Percentiles rank a stretch among this genome's conserved stretches.
Conservation (phyloP, 1,284 basidiomycete species). For the Meira nashicola region DNA sequence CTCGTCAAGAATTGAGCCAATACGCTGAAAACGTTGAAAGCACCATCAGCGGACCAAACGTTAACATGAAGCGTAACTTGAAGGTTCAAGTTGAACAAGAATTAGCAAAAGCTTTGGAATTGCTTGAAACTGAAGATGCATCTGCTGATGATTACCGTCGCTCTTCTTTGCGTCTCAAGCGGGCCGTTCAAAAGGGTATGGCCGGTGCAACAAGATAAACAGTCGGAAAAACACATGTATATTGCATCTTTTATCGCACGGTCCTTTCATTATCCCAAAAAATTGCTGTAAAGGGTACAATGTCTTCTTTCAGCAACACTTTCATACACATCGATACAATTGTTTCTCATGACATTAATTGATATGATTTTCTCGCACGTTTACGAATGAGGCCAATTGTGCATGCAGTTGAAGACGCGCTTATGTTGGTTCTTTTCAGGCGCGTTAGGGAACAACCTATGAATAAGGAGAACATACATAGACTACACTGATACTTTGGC, state of each 20-base stretch:
- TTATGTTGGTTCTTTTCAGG: no score
- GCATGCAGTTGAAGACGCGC: no score
- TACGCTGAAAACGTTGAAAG: constrained; percentile 52
- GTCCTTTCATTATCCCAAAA: not conserved
- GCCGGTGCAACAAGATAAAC: constrained; percentile 24
- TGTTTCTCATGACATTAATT: no score
- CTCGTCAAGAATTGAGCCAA: constrained; percentile 51
- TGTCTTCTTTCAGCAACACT: no score
- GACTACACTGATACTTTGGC: no score
- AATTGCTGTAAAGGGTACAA: no score
- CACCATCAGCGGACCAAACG: constrained; percentile 49
- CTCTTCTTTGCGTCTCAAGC: constrained; percentile 49
- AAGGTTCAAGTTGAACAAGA: constrained; percentile 53
- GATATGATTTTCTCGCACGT: no score
- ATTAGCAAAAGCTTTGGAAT: constrained; percentile 52
- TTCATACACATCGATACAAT: no score
- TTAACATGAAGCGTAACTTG: constrained; percentile 49
- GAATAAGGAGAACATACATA: no score
- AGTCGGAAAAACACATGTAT: not conserved
- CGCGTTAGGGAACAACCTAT: no score
- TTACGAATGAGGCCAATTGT: no score
- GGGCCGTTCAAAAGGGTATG: constrained; percentile 51
- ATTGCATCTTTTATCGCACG: not conserved
- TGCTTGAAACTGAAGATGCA: constrained; percentile 51
- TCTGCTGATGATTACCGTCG: constrained; percentile 51